Evolutionary conservation across 73 alveolate genomes (phyloP), one percentile per base, ranked within the genome.

Genomic region (Uronychia setigera): DNA sequence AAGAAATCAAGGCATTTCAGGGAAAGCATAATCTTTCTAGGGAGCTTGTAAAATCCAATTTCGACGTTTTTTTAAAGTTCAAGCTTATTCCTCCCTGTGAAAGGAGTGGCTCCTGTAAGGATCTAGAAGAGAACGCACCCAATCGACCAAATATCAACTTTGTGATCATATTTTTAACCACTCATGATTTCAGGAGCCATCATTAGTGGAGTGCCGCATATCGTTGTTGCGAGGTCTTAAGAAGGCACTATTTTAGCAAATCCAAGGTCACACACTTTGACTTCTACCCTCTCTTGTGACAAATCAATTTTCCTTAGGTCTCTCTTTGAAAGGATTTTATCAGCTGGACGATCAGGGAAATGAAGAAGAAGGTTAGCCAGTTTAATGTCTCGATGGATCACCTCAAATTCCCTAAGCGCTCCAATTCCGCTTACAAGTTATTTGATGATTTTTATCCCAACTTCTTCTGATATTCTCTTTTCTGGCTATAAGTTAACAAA

Each of bases 121-220:
- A 92, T 77, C 89, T 94, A 94, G 81, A 77, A 94, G 86, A 88
- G 81, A 59, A 94, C 85, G 31, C 88, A 78, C 31, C 98, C 98
- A 30, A 92, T 90, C 30, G 96, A 83, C 98, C 98, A 94, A 84
- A 93, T 92, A 76, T 94, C 98, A 33, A 91, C 94, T 28, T 85
- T 82, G 81, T 85, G 81, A 46, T 84, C 80, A 77, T 94, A 94
- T 33, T 89, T 90, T 59, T 77, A 81, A 60, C 92, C 90, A 84
- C 90, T 86, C 76, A 93, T 79, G 5, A 95, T 94, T 82, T 95
- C 98, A n/a, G 98, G 98, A 35, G 98, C 98, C 88, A 95, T 95
- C 35, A 87, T 85, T 60, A 88, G 85, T 27, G 97, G 97, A 0
- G 98, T 95, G 27, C 98, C 98, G 46, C 91, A 85, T 1, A 74